Evolutionary conservation across 2,329 filamentous ascomycete genomes (phyloP).

Genomic region (Myriosclerotinia duriaeana): DNA sequence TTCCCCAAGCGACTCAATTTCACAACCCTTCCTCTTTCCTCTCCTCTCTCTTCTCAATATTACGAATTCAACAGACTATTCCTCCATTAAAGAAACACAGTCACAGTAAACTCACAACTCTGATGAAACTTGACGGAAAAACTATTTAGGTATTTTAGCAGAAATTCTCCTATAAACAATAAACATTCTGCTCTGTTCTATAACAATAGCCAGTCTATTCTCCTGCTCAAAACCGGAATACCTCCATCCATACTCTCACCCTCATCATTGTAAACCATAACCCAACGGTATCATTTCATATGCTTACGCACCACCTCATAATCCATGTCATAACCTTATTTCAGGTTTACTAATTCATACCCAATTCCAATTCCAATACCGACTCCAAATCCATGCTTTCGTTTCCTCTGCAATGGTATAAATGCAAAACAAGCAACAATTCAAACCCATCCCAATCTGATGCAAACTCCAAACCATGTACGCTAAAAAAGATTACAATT

Average conservation of each 20-base stretch:
- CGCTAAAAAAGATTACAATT: slow-evolving; percentile 9
- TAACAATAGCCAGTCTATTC: not conserved
- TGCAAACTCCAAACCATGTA: slow-evolving; percentile 24
- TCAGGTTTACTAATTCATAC: not conserved
- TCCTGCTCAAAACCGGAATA: not conserved
- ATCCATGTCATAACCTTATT: not conserved
- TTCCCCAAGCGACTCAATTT: no score
- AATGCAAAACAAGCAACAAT: not conserved
- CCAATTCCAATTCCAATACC: not conserved
- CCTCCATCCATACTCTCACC: not conserved
- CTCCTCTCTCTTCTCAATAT: no score
- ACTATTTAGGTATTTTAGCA: not conserved
- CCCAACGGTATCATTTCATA: slow-evolving; percentile 1
- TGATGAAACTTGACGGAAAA: not conserved
- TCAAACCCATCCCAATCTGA: slow-evolving; percentile 1
- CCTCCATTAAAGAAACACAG: no score
- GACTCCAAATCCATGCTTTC: slow-evolving; percentile 2
- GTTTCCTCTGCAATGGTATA: slow-evolving; percentile 3
- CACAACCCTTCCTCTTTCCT: no score
- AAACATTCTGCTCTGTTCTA: not conserved
- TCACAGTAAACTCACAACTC: no score
- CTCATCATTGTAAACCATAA: slow-evolving; percentile 2
- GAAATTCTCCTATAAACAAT: not conserved
- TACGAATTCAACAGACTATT: no score
- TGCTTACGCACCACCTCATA: slow-evolving; percentile 1